Base-by-base conservation (phyloP, 73 alveolate species). In the Uronychia binucleata region DNA sequence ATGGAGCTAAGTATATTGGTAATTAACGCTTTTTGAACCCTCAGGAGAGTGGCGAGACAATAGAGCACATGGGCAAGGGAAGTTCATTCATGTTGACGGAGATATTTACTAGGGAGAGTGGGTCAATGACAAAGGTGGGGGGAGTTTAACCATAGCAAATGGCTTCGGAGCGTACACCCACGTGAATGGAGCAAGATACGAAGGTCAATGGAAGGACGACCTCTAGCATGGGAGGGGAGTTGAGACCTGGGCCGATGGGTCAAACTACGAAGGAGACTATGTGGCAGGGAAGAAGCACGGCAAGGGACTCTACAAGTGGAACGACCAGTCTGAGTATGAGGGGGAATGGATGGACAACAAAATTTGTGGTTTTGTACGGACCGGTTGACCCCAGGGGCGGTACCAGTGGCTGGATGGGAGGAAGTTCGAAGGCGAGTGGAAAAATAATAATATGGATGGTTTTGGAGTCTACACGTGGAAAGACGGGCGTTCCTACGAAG, bases 391-490 rank as follows among this genome's bases (percentile, higher is more conserved):
- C n/a, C n/a, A n/a, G n/a, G n/a, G 98, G 1, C 77, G 88, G 14
- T 94, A 94, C 78, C 83, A 80, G 28, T 94, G 98, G 98, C 86
- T 88, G 31, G 98, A 94, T 83, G 97, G 97, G 0, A 84, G 98
- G 78, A 91, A 88, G 80, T 94, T 78, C 86, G 77, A 89, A 59
- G 98, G 98, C 0, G 97, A 89, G 80, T 94, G 98, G 95, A 35
- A 60, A 28, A 87, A 89, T 31, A 89, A 89, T 60, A 88, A 89
- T 84, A 89, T 89, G 95, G 92, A 89, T 1, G 95, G 95, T 27
- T 81, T 75, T 77, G 95, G 95, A 25, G 58, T 84, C 28, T 89
- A 89, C 74, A 77, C 74, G 29, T 89, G 95, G 95, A 88, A 79
- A 58, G 95, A 89, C 60, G 95, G 95, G 0, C 74, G 95, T 33